These are phyloP conservation scores for Suhomyces prunicola DNA, from an alignment of 805 yeast species.

Conservation along the genomic window DNA sequence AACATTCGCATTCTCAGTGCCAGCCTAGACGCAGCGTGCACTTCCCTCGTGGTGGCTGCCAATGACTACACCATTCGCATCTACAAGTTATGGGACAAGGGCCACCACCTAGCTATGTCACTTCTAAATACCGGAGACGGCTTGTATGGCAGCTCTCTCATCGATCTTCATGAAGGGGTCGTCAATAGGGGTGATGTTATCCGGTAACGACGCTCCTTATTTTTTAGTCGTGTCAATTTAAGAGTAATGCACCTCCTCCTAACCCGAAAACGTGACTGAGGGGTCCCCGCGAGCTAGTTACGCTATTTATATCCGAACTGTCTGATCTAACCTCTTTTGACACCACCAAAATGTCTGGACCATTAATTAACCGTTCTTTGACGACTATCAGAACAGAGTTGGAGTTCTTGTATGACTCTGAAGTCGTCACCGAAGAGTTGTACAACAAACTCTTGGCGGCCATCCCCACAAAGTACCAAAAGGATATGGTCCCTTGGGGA, in stretches of 20 bases:
- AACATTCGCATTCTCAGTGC: constrained; percentile 65
- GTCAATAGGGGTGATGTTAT: constrained; percentile 1
- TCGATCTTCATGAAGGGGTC: constrained; percentile 11
- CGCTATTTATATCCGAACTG: neutral
- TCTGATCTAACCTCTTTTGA: neutral
- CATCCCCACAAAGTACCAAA: constrained; percentile 57
- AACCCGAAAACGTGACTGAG: neutral
- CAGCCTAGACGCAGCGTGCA: constrained; percentile 59
- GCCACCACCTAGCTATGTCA: constrained; percentile 11
- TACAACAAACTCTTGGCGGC: constrained; percentile 47
- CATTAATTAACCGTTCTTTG: constrained; percentile 73
- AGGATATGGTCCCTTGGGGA: constrained; percentile 50
- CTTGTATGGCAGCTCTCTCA: constrained; percentile 8
- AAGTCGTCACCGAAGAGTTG: constrained; percentile 59
- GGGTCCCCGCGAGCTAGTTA: neutral
- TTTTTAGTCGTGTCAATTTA: neutral
- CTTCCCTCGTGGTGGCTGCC: constrained; percentile 66
- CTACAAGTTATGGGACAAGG: constrained; percentile 61
- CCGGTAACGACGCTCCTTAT: neutral
- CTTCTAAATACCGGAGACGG: neutral
- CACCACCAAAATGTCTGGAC: constrained; percentile 39
- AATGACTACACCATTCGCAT: constrained; percentile 78
- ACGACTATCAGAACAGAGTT: constrained; percentile 74
- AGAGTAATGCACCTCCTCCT: neutral
- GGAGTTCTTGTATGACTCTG: constrained; percentile 73